Conservation (phyloP, 768 basidiomycete species). For the Kondoa malvinella region DNA sequence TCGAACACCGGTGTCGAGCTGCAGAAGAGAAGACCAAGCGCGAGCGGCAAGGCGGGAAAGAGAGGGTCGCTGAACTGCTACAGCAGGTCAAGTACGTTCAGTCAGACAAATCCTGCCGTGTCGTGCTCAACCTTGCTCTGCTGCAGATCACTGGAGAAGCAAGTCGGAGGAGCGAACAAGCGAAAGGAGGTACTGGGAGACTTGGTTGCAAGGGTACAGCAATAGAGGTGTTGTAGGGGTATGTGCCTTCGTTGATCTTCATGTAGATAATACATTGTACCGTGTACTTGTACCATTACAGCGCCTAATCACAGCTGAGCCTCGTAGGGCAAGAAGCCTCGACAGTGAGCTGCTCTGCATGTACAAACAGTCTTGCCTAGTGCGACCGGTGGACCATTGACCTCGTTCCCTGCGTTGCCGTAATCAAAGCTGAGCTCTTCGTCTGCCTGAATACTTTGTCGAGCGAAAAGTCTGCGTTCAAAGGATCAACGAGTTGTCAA, state of each 20-base stretch:
- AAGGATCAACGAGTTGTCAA: not conserved
- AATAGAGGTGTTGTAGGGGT: not conserved
- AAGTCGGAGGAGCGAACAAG: constrained; percentile 61
- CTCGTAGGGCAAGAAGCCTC: not conserved
- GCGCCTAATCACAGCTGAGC: not conserved
- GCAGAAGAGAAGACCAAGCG: constrained; percentile 85
- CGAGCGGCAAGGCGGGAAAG: constrained; percentile 84
- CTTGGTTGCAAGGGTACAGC: constrained; percentile 23
- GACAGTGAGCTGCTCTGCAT: not conserved
- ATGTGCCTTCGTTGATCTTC: not conserved
- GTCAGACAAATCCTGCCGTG: too few relatives aligned
- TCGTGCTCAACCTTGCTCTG: not conserved
- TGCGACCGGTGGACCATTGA: not conserved
- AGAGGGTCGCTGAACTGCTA: constrained; percentile 56
- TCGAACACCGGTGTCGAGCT: constrained; percentile 58
- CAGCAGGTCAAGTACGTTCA: constrained; percentile 47
- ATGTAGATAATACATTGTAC: not conserved
- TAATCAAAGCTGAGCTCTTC: not conserved
- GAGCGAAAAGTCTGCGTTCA: not conserved
- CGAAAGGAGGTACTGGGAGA: constrained; percentile 37
- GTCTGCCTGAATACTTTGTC: not conserved
- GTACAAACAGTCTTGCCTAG: not conserved
- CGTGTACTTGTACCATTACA: not conserved
- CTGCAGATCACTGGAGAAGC: constrained; percentile 52
- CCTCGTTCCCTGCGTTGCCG: not conserved